Evolutionary conservation across 306 rosid genomes (phyloP).

Genomic region (Lupinus albus): DNA sequence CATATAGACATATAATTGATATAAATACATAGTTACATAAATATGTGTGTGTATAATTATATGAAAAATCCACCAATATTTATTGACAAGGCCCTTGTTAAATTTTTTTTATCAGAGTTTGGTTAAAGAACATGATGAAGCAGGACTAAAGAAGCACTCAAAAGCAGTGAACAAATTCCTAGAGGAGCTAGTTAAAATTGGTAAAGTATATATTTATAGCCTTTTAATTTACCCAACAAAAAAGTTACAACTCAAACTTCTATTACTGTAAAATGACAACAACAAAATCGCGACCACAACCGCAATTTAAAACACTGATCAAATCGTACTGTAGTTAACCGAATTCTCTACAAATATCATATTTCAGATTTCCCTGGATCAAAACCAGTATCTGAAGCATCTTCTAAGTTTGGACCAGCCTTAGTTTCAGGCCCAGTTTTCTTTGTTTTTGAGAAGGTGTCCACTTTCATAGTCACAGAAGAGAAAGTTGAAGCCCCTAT

Average conservation of each 20-base stretch:
- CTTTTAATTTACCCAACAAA: background rate
- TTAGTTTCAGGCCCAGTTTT: slow-evolving; percentile 59
- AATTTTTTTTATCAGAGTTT: slow-evolving; percentile 44
- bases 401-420: slow-evolving; percentile 58
- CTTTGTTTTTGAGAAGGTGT: slow-evolving; percentile 71
- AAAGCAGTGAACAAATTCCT: slow-evolving; percentile 62
- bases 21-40: background rate
- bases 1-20: background rate
- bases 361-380: slow-evolving; percentile 75
- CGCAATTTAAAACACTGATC: too few relatives aligned
- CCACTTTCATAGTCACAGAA: slow-evolving; percentile 57
- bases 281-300: too few relatives aligned
- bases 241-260: background rate
- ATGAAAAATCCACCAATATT: slow-evolving; percentile 6
- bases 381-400: slow-evolving; percentile 62
- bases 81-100: background rate
- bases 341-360: background rate
- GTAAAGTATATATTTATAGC: slow-evolving; percentile 40
- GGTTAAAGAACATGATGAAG: slow-evolving; percentile 58
- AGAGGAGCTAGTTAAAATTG: slow-evolving; percentile 69
- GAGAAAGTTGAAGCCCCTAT: slow-evolving; percentile 43
- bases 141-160: slow-evolving; percentile 67
- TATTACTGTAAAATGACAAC: slow-evolving; percentile 9
- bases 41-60: background rate
- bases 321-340: background rate